A percentile compares a stretch with the other conserved stretches of the same genome.
These are phyloP conservation scores for Fusarium duplospermum DNA, from an alignment of 2,329 filamentous ascomycete genomes.

Conservation along the genomic window DNA sequence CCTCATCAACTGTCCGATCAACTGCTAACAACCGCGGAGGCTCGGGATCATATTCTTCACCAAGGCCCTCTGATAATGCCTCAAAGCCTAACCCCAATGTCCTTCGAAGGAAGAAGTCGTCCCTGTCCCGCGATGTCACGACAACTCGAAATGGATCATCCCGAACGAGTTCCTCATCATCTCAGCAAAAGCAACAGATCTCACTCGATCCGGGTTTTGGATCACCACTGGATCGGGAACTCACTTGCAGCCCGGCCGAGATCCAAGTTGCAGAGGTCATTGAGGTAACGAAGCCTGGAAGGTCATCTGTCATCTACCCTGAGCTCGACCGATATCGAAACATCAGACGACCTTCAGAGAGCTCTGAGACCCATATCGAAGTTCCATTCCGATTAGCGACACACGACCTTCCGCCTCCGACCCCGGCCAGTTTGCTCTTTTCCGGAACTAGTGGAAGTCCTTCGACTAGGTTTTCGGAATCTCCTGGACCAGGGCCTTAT, in stretches of 20 bases:
- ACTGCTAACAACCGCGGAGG: constrained; percentile 46
- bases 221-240: constrained; percentile 54
- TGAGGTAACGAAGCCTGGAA: constrained; percentile 54
- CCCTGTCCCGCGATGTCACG: constrained; percentile 54
- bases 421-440: constrained; percentile 65
- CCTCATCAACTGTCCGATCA: constrained; percentile 48
- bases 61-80: constrained; percentile 49
- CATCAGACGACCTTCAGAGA: constrained; percentile 52
- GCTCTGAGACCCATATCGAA: constrained; percentile 54
- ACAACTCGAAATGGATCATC: constrained; percentile 50
- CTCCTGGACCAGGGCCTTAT: constrained; percentile 75
- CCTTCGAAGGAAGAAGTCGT: constrained; percentile 63
- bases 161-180: constrained; percentile 57
- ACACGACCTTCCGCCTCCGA: constrained; percentile 74
- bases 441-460: constrained; percentile 76
- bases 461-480: constrained; percentile 81
- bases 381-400: constrained; percentile 69
- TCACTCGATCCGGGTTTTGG: constrained; percentile 50
- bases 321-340: constrained; percentile 72
- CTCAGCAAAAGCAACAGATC: constrained; percentile 52
- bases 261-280: constrained; percentile 55
- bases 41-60: constrained; percentile 50
- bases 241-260: constrained; percentile 59
- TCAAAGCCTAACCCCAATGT: constrained; percentile 55
- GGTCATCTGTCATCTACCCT: constrained; percentile 64